Conservation (phyloP, 1,139 yeast species). For the Torulaspora pretoriensis region DNA sequence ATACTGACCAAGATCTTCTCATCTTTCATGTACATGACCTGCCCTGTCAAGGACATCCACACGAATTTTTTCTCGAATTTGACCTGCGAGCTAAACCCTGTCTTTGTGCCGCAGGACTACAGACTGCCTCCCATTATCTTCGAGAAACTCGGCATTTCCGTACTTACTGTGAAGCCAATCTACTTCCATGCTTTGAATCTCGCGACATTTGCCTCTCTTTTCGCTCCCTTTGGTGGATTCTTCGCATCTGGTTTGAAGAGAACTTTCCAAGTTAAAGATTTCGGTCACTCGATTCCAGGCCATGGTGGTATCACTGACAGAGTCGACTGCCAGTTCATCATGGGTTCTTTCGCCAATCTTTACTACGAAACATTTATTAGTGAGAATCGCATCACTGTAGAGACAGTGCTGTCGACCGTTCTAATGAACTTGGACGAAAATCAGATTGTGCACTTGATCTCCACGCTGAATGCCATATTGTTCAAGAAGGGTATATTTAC, state of each 20-base stretch:
- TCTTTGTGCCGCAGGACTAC: constrained; percentile 74
- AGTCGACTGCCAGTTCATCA: constrained; percentile 94
- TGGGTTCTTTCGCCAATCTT: constrained; percentile 93
- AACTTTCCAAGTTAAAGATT: constrained; percentile 92
- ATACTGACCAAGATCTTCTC: constrained; percentile 61
- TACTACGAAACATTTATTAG: constrained; percentile 91
- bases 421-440: constrained; percentile 64
- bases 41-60: constrained; percentile 72
- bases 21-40: constrained; percentile 69
- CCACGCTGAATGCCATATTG: constrained; percentile 59
- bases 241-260: constrained; percentile 96
- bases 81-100: constrained; percentile 80
- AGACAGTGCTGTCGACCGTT: constrained; percentile 69
- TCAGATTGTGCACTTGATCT: constrained; percentile 62
- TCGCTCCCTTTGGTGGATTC: constrained; percentile 99
- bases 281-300: constrained; percentile 92
- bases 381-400: constrained; percentile 64
- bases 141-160: constrained; percentile 44
- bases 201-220: constrained; percentile 92
- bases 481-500: constrained; percentile 50
- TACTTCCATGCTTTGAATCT: constrained; percentile 81
- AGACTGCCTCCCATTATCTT: constrained; percentile 68
- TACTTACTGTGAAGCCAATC: constrained; percentile 71
- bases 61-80: constrained; percentile 58
- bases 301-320: constrained; percentile 98